Evolutionary conservation across 2,329 filamentous ascomycete species (phyloP).

Genomic region (Raffaelea albimanens): DNA sequence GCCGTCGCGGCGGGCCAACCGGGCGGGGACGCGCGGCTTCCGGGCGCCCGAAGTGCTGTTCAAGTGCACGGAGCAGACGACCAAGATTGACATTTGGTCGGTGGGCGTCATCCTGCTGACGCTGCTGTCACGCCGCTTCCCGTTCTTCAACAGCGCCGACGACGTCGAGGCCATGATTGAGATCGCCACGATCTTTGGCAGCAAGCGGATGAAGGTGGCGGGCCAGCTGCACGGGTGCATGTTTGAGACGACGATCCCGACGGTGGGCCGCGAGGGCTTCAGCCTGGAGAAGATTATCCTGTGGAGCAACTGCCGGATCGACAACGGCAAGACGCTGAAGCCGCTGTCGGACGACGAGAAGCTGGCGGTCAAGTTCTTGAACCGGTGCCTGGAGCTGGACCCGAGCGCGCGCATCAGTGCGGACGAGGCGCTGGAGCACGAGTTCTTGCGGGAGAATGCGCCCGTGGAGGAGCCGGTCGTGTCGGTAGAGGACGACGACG

Average conservation of each 20-base stretch:
- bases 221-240: constrained; percentile 81
- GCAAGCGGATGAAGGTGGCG: constrained; percentile 70
- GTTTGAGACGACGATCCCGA: constrained; percentile 88
- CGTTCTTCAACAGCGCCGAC: constrained; percentile 98
- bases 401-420: constrained; percentile 66
- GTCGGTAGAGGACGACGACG: constrained; percentile 36
- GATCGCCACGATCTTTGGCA: constrained; percentile 90
- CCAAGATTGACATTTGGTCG: constrained; percentile 94
- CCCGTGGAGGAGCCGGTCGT: constrained; percentile 2
- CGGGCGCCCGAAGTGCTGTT: constrained; percentile 92
- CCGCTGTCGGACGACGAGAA: constrained; percentile 58
- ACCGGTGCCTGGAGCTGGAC: constrained; percentile 66
- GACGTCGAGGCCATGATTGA: constrained; percentile 97
- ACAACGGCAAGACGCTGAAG: constrained; percentile 27
- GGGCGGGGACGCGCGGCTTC: constrained; percentile 90
- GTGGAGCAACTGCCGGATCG: constrained; percentile 76
- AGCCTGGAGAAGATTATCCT: constrained; percentile 87
- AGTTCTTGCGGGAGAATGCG: constrained; percentile 45
- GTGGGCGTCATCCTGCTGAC: constrained; percentile 96
- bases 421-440: constrained; percentile 61
- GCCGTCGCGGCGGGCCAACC: constrained; percentile 81
- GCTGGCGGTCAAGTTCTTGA: constrained; percentile 63
- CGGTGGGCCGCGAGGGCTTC: constrained; percentile 76
- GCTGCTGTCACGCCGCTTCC: constrained; percentile 82
- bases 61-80: constrained; percentile 92